Evolutionary conservation across 228 moss, liverwort and hornwort species (phyloP).

Genomic region (Sphagnum magellanicum): DNA sequence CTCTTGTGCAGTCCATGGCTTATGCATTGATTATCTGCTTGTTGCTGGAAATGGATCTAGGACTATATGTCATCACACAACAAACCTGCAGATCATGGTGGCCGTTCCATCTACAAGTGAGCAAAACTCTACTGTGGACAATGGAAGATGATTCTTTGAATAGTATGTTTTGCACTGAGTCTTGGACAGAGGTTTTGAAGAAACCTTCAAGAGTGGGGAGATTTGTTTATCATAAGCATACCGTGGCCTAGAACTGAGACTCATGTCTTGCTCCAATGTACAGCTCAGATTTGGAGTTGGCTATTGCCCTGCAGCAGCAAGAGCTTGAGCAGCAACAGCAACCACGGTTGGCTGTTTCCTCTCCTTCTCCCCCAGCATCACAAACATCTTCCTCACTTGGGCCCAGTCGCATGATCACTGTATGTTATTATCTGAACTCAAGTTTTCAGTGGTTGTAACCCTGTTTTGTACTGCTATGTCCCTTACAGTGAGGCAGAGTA

Average conservation of each 20-base stretch:
- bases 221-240: no score
- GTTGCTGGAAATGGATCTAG: slow-evolving; percentile 21
- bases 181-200: no score
- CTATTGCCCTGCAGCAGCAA: slow-evolving; percentile 91
- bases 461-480: no score
- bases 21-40: neutral
- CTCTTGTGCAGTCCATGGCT: no score
- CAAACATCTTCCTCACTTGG: slow-evolving; percentile 35
- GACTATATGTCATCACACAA: slow-evolving; percentile 67
- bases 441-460: neutral
- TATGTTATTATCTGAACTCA: slow-evolving; percentile 19
- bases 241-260: no score
- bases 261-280: neutral
- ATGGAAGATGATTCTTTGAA: no score
- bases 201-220: no score
- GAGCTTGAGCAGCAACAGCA: slow-evolving; percentile 83
- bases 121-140: neutral
- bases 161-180: no score
- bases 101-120: slow-evolving; percentile 3
- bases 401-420: slow-evolving; percentile 57
- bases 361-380: slow-evolving; percentile 33
- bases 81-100: slow-evolving; percentile 22
- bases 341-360: slow-evolving; percentile 44
- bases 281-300: slow-evolving; percentile 93
- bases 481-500: no score